Percentiles rank a stretch among this genome's conserved stretches.
Conservation (phyloP, 208 protist species). For the Leishmania major region DNA sequence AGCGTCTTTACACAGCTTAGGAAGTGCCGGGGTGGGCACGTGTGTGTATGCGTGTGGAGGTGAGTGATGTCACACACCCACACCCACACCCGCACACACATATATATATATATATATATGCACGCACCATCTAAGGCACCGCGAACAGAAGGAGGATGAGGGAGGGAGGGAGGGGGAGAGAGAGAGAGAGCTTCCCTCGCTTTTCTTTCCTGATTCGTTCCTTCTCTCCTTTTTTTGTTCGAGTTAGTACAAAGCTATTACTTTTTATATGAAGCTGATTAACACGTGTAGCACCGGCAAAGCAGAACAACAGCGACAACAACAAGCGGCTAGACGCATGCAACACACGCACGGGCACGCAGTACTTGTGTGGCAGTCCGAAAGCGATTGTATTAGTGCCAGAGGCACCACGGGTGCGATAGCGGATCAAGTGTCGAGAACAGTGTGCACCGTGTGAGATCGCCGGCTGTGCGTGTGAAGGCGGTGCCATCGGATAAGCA, state of each 20-base stretch:
- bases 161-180: too few relatives aligned
- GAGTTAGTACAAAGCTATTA: neutral
- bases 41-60: too few relatives aligned
- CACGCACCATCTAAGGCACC: conserved; percentile 1
- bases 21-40: conserved; percentile 1
- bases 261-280: conserved; percentile 1
- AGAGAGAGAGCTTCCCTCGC: neutral
- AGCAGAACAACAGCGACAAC: neutral
- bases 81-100: neutral
- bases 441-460: neutral
- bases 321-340: neutral
- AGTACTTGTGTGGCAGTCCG: neutral
- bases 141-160: neutral
- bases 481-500: neutral
- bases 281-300: neutral
- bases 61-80: neutral
- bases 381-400: neutral
- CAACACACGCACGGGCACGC: neutral
- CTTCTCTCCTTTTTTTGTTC: neutral
- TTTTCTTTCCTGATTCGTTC: neutral
- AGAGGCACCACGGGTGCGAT: neutral
- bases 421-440: neutral
- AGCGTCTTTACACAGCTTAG: conserved; percentile 15
- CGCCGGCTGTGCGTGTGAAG: neutral
- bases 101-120: neutral